A percentile compares a stretch with the other conserved stretches of the same genome.
phyloP scores from a whole-genome alignment of 2,329 filamentous ascomycete genomes.

The Ascochyta rabiei region DNA sequence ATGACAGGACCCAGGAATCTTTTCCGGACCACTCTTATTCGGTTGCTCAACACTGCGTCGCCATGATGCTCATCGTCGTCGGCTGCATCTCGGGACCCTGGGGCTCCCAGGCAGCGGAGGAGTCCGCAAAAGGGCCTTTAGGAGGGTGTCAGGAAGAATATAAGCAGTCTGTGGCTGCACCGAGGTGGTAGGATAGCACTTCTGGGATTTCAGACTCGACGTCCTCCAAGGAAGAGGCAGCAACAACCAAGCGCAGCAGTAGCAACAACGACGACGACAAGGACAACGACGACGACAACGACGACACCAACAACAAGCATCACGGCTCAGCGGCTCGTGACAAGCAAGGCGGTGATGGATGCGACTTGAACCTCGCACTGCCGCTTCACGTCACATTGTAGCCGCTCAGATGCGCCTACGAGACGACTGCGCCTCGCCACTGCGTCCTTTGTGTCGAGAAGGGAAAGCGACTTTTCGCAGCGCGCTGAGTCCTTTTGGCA shows the following conservation, averaged over 20 bases:
- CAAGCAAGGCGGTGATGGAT: conserved; percentile 20
- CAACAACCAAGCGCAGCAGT: not conserved
- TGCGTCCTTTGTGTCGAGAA: not conserved
- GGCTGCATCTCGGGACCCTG: conserved; percentile 36
- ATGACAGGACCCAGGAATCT: conserved; percentile 14
- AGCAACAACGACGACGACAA: not conserved
- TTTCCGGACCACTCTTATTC: conserved; percentile 31
- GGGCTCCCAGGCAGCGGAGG: conserved; percentile 21
- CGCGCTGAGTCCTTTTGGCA: conserved; percentile 2
- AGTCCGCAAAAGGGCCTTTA: conserved; percentile 47
- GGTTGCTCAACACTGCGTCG: conserved; percentile 22
- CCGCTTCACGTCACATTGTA: conserved; percentile 12
- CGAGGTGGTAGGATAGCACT: not conserved
- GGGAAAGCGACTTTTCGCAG: conserved; percentile 17
- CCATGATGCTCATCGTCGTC: conserved; percentile 21
- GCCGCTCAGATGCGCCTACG: conserved; percentile 13
- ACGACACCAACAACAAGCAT: not conserved
- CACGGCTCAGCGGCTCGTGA: conserved; percentile 17
- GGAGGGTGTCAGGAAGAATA: conserved; percentile 25
- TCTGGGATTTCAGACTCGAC: not conserved
- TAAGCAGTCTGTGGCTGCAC: conserved; percentile 33
- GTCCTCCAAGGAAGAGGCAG: not conserved
- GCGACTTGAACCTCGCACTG: conserved; percentile 23
- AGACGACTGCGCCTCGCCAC: conserved; percentile 21
- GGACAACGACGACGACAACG: not conserved